These are phyloP conservation scores for Sugiyamaella paludigena DNA, from an alignment of 1,139 yeast species.

Conservation along the genomic window DNA sequence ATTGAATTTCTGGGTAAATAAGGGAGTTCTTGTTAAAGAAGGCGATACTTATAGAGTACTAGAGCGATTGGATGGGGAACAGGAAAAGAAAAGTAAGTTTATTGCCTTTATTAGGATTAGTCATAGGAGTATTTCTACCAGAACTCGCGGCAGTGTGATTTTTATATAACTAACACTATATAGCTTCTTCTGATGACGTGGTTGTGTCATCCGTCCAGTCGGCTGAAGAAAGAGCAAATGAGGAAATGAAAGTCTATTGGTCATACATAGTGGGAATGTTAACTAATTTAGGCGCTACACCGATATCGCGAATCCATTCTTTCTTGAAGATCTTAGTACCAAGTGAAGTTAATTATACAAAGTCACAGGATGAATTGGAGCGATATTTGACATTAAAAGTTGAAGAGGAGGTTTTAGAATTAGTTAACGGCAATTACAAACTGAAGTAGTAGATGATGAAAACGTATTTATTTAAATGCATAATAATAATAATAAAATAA, in stretches of 20 bases:
- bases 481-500: background rate
- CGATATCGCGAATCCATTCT: constrained; percentile 50
- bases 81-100: background rate
- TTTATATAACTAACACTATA: background rate
- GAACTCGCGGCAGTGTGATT: constrained; percentile 10
- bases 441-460: constrained; percentile 23
- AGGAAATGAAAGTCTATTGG: constrained; percentile 44
- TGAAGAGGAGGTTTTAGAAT: constrained; percentile 44
- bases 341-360: constrained; percentile 46
- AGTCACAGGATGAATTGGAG: constrained; percentile 44
- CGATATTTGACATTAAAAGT: constrained; percentile 43
- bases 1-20: constrained; percentile 53
- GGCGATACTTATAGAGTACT: constrained; percentile 31
- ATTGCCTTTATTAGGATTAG: too few relatives aligned
- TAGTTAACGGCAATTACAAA: constrained; percentile 33
- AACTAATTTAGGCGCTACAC: constrained; percentile 52
- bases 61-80: constrained; percentile 26
- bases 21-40: constrained; percentile 43
- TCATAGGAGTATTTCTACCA: too few relatives aligned
- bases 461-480: background rate
- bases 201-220: constrained; percentile 28
- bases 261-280: constrained; percentile 56
- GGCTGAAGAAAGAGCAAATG: constrained; percentile 35
- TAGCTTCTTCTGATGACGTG: constrained; percentile 13
- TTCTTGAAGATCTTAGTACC: constrained; percentile 56